Percentiles rank a stretch among this genome's conserved stretches.
phyloP scores from a whole-genome alignment of 2,329 filamentous ascomycete genomes.

The Cercospora sp. region DNA sequence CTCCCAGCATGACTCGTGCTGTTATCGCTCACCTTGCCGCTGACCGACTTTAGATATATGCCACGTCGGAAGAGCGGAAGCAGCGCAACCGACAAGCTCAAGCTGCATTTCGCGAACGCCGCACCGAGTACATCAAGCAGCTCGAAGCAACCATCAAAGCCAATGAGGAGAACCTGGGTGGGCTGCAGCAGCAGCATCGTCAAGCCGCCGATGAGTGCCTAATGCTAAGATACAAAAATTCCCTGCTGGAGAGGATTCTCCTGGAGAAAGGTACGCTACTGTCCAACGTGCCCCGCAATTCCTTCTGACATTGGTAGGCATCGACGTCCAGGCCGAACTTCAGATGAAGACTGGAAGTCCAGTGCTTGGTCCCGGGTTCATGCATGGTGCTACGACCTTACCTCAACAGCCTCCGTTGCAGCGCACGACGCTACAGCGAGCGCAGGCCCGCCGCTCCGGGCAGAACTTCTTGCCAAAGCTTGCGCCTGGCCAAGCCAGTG shows the following conservation, averaged over 20 bases:
- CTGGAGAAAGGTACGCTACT: constrained; percentile 78
- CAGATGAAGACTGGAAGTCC: constrained; percentile 89
- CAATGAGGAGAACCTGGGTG: constrained; percentile 91
- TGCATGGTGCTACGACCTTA: constrained; percentile 45
- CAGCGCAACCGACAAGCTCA: constrained; percentile 96
- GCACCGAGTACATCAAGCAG: constrained; percentile 99
- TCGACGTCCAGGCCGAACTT: constrained; percentile 95
- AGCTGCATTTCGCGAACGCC: constrained; percentile 91
- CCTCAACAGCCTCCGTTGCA: constrained; percentile 61
- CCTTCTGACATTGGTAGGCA: constrained; percentile 58
- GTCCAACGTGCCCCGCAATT: background rate
- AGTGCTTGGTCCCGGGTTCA: constrained; percentile 65
- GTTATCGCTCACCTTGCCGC: constrained; percentile 4
- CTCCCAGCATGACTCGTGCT: constrained; percentile 22
- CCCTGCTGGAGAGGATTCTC: constrained; percentile 88
- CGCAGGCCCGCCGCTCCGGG: constrained; percentile 47
- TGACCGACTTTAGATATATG: constrained; percentile 74
- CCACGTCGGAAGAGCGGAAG: constrained; percentile 96
- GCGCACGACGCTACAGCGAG: constrained; percentile 76
- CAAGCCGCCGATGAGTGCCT: constrained; percentile 93
- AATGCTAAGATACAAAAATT: constrained; percentile 99
- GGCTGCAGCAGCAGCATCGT: constrained; percentile 88
- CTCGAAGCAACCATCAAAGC: constrained; percentile 95
- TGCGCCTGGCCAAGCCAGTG: constrained; percentile 44
- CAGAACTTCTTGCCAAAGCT: constrained; percentile 38